Percentiles rank a stretch among this genome's conserved stretches.
Evolutionary conservation across 768 basidiomycete species (phyloP).

Genomic region (Tylopilus rubrobrunneus): DNA sequence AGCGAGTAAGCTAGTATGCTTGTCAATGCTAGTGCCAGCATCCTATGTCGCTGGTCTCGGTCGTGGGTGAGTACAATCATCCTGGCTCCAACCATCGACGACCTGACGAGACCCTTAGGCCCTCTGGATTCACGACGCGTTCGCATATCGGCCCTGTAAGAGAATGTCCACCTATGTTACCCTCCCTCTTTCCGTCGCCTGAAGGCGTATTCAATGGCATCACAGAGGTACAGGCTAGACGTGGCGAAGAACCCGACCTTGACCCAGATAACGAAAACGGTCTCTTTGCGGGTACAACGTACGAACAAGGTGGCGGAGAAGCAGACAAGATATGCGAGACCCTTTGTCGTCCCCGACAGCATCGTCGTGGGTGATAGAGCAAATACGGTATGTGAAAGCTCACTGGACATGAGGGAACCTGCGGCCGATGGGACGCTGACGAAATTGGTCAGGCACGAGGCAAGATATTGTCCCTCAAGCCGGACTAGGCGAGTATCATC

Average conservation of each 20-base stretch:
- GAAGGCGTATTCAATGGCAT: background rate
- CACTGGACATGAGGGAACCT: slow-evolving; percentile 71
- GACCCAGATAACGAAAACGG: slow-evolving; percentile 96
- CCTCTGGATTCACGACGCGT: slow-evolving; percentile 95
- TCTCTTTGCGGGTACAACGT: slow-evolving; percentile 91
- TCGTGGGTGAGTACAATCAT: slow-evolving; percentile 64
- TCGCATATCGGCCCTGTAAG: slow-evolving; percentile 98
- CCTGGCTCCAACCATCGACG: background rate
- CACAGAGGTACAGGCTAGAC: slow-evolving; percentile 77
- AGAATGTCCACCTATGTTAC: slow-evolving; percentile 75
- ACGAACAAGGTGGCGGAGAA: slow-evolving; percentile 83
- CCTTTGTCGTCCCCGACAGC: no score
- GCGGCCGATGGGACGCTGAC: slow-evolving; percentile 78
- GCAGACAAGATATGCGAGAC: slow-evolving; percentile 81
- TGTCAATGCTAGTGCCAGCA: slow-evolving; percentile 91
- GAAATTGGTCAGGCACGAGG: slow-evolving; percentile 97
- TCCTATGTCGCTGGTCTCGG: slow-evolving; percentile 99
- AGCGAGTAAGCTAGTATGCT: slow-evolving; percentile 54
- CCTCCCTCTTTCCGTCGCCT: background rate
- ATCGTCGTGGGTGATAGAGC: no score
- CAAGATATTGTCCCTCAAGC: slow-evolving; percentile 48
- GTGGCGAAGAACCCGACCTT: slow-evolving; percentile 85
- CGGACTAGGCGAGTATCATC: slow-evolving; percentile 51
- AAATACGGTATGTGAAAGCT: no score
- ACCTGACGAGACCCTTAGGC: slow-evolving; percentile 43